phyloP scores from a whole-genome alignment of 345 rosid species.

The Turritis glabra region DNA sequence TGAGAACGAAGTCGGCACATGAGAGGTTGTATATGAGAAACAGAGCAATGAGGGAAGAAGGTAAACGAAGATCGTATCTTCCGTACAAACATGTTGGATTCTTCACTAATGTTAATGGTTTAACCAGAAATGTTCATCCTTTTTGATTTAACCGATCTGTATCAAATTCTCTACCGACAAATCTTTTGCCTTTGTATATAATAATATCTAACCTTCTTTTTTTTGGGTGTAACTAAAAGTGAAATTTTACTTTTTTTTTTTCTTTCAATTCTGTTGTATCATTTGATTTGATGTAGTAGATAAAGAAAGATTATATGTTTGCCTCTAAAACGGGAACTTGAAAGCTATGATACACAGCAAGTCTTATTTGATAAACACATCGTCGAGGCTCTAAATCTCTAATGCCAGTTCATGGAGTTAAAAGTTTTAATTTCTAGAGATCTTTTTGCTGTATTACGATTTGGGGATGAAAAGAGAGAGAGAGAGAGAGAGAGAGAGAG shows the following conservation, averaged over 20 bases:
- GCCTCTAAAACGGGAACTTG: no score
- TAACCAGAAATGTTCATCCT: conserved; percentile 56
- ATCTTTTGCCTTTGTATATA: neutral
- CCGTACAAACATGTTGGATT: conserved; percentile 61
- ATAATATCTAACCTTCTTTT: neutral
- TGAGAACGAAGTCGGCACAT: conserved; percentile 36
- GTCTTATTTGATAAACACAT: no score
- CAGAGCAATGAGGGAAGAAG: conserved; percentile 38
- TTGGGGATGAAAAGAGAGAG: no score
- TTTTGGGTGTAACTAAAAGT: neutral
- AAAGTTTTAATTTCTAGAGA: no score
- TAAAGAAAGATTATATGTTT: neutral
- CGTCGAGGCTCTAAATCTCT: neutral
- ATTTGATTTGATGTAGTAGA: neutral
- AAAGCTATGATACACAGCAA: no score
- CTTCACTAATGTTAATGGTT: conserved; percentile 50
- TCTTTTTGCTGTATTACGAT: no score
- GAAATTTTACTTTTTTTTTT: neutral
- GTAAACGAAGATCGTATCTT: conserved; percentile 45
- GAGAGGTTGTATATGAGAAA: conserved; percentile 53
- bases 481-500: no score
- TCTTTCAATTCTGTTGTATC: neutral
- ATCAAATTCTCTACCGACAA: neutral
- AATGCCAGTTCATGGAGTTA: no score
- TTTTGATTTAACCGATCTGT: conserved; percentile 35